Conservation (phyloP, 148 eudicot species). For the Drosera capensis region DNA sequence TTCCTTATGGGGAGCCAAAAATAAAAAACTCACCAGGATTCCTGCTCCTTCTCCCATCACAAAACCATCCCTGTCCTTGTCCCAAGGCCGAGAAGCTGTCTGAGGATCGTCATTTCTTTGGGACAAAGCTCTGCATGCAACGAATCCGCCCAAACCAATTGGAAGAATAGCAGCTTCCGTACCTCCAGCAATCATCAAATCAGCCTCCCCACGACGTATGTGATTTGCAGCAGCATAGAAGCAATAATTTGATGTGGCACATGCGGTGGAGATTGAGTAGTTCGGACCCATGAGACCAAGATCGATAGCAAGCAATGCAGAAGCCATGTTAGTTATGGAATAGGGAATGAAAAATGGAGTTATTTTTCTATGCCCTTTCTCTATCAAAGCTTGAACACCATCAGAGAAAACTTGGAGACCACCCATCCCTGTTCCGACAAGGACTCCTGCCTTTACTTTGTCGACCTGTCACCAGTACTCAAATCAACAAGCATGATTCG, state of each 20-base stretch:
- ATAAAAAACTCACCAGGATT: constrained; percentile 45
- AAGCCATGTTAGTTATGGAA: constrained; percentile 87
- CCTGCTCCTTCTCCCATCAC: constrained; percentile 99
- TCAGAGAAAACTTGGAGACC: constrained; percentile 78
- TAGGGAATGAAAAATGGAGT: constrained; percentile 94
- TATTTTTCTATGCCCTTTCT: constrained; percentile 73
- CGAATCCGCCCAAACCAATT: constrained; percentile 90
- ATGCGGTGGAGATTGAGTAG: constrained; percentile 89
- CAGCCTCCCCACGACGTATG: constrained; percentile 94
- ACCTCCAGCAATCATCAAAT: constrained; percentile 90
- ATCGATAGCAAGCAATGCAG: constrained; percentile 90
- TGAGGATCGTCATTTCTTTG: constrained; percentile 91
- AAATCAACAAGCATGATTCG: background rate
- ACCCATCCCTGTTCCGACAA: constrained; percentile 96
- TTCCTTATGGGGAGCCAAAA: background rate
- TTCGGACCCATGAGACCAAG: constrained; percentile 96
- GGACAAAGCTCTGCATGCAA: constrained; percentile 90
- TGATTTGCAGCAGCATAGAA: constrained; percentile 94
- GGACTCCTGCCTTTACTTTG: constrained; percentile 76
- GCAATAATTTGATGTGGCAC: constrained; percentile 94
- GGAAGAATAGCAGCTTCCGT: constrained; percentile 93
- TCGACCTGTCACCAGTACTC: constrained; percentile 41
- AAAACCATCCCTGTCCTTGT: constrained; percentile 90
- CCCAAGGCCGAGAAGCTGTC: constrained; percentile 98
- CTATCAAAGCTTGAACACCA: constrained; percentile 72